Evolutionary conservation across 176 grass and related monocot genomes (phyloP), one percentile per base, ranked within the genome.

Genomic region (Pharus latifolius): DNA sequence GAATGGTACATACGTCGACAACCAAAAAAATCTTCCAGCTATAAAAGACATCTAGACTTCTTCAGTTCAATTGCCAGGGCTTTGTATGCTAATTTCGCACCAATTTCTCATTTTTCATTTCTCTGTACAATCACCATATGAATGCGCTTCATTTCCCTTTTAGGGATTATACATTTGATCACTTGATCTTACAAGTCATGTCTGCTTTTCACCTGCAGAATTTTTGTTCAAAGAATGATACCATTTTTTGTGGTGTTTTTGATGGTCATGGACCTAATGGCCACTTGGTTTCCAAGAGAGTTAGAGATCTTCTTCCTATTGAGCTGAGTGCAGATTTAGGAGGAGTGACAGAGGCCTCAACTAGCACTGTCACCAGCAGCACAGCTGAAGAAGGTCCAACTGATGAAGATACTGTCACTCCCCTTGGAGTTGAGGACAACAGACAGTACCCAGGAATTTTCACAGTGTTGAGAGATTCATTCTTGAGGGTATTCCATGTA

Each of bases 181-280:
- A n/a, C n/a, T n/a, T n/a, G n/a, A n/a, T 74, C 23, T 54, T 15
- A 61, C 40, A 18, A 64, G 31, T 49, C 44, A 71, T 16, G 27
- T n/a, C 61, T 69, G 32, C 22, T 65, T 76, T 65, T 56, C 20
- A 42, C 48, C 46, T 82, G 52, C 80, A 96, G 92, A 96, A 92
- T 65, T 96, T 96, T 10, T 64, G 85, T 76, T 81, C 83, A 43
- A 84, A 75, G 74, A 76, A 78, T 61, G 88, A 84, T 48, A 87
- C 80, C 27, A 47, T 91, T 32, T 92, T 96, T 72, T 96, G 88
- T 81, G 92, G 92, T 63, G 83, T 96, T 73, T 96, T 96, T 79
- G 92, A 96, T 82, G 92, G 92, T 29, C 92, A 96, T 65, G 92
- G 92, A 46, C 88, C 88, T 60, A 72, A 87, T 69, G 92, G 92